Base-by-base conservation (phyloP, 768 basidiomycete species). In the Gautieria morchelliformis region DNA sequence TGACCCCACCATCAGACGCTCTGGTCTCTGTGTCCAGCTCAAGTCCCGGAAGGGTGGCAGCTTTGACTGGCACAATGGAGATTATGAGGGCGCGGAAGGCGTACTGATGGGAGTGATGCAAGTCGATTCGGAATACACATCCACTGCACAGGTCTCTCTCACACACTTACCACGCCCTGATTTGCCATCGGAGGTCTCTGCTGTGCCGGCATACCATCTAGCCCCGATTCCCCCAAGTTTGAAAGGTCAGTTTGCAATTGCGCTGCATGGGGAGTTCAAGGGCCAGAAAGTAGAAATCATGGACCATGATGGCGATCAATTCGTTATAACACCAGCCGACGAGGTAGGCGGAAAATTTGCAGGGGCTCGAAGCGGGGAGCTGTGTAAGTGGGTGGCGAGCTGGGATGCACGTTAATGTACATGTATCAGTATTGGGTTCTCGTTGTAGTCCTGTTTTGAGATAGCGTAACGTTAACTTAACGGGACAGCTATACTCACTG, bases 191-290 rank as follows among this genome's bases (percentile, higher is more conserved):
- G 68, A 72, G 24, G 66, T 66, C 8, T 62, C 68, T 17, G 71
- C 77, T 20, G 69, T 75, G 17, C 72, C 74, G 20, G 68, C 74
- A 58, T 66, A 64, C 45, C 78, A 76, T 55, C 67, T 81, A 24
- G 64, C 61, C 3, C 75, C 78, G 5, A 65, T 77, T 8, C 65
- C 59, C 14, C 79, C 80, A 0, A 58, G 61, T 1, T 55, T 62
- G 12, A 70, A 67, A 44, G 75, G 73, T 8, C 77, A 83, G 44
- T 73, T 73, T 40, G 84, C 81, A 5, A 59, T 85, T 42, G 72
- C 75, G 20, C 67, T 83, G 53, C 71, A 72, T 27, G 59, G 56
- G 20, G 56, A 57, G 19, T 37, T 57, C 4, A 57, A 49, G 30
- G 56, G 56, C 7, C 45, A 50, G 33, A 47, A 49, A 24, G 56